Conservation (phyloP, 2,329 filamentous ascomycete species). For the Xylaria sp. region DNA sequence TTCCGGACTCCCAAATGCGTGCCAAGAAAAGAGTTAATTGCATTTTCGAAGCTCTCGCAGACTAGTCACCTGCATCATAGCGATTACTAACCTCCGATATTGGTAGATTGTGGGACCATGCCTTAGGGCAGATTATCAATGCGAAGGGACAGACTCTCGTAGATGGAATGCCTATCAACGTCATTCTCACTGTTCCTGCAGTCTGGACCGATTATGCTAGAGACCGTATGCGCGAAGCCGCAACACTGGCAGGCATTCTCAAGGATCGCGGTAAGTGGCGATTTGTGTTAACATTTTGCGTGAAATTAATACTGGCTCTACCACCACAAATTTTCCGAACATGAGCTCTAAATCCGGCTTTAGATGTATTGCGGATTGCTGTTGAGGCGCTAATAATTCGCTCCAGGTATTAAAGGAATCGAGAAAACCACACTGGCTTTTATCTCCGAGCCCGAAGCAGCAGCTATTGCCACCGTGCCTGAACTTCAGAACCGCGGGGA, state of each 20-base stretch:
- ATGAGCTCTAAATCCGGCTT: no score
- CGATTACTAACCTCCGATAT: not conserved
- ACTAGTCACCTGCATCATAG: not conserved
- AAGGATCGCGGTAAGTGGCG: slow-evolving; percentile 22
- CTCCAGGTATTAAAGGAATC: slow-evolving; percentile 1
- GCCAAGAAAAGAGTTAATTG: no score
- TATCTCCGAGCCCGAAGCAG: slow-evolving; percentile 60
- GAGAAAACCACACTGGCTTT: slow-evolving; percentile 52
- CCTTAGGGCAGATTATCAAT: slow-evolving; percentile 24
- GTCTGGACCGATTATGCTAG: slow-evolving; percentile 39
- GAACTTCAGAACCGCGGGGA: slow-evolving; percentile 44
- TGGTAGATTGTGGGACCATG: slow-evolving; percentile 30
- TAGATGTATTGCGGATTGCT: no score
- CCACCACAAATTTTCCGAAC: no score
- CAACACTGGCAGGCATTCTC: slow-evolving; percentile 53
- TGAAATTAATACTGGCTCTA: not conserved
- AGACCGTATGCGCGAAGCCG: slow-evolving; percentile 54
- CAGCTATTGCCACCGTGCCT: slow-evolving; percentile 54
- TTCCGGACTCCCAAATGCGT: no score
- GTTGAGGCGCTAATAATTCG: not conserved
- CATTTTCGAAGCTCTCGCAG: not conserved
- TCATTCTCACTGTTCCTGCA: slow-evolving; percentile 38
- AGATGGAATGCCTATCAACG: slow-evolving; percentile 29
- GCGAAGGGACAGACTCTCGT: slow-evolving; percentile 12
- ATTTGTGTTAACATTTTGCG: not conserved